Conservation (phyloP, 1,284 basidiomycete species). For the Pholiota adiposa region DNA sequence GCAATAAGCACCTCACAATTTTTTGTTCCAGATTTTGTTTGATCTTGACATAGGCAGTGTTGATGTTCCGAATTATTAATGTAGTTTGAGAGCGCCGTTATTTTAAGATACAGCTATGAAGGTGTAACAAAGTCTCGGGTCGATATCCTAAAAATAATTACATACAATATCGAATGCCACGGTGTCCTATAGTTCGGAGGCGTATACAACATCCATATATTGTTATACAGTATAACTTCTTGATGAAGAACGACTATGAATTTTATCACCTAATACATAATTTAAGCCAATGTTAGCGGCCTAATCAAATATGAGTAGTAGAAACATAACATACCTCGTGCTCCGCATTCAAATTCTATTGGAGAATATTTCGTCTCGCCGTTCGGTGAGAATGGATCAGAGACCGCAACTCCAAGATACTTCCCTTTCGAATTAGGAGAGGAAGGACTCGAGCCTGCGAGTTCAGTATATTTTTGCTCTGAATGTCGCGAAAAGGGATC, state of each 20-base stretch:
- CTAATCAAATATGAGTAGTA: not conserved
- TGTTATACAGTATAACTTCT: slow-evolving; percentile 3
- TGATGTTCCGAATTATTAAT: no score
- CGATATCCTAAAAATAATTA: not conserved
- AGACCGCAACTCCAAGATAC: not conserved
- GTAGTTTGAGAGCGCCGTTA: no score
- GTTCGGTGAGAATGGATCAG: slow-evolving; percentile 5
- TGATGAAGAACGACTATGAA: not conserved
- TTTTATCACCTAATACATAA: not conserved
- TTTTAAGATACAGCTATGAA: no score
- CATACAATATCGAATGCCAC: not conserved
- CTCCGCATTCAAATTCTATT: not conserved
- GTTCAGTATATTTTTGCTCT: slow-evolving; percentile 14
- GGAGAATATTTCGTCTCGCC: slow-evolving; percentile 4
- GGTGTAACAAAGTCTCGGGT: no score
- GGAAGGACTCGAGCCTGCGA: not conserved
- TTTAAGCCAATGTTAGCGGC: not conserved
- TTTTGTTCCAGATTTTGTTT: no score
- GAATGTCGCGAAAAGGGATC: slow-evolving; percentile 15
- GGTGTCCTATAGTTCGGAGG: not conserved
- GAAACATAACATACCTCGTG: not conserved
- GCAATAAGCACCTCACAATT: no score
- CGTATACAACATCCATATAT: not conserved
- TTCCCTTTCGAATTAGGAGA: not conserved
- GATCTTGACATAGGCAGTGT: no score